Evolutionary conservation across 305 asterid species (phyloP).

Genomic region (Rubia peregrina): DNA sequence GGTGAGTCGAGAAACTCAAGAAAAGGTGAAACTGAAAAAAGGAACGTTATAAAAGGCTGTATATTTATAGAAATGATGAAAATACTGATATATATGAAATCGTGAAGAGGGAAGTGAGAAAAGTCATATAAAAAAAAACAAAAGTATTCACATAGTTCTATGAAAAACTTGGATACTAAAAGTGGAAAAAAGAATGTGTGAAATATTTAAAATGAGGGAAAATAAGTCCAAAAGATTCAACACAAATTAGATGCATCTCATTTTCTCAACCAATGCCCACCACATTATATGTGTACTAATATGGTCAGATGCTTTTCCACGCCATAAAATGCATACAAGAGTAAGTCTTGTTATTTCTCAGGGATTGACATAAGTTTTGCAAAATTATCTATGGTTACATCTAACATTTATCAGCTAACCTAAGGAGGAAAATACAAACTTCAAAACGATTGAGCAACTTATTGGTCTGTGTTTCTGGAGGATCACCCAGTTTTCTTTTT

Average conservation of each 20-base stretch:
- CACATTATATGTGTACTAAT: not conserved
- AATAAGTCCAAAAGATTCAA: not conserved
- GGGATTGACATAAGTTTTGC: not conserved
- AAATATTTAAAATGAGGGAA: not conserved
- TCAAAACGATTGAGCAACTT: not conserved
- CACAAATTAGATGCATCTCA: not conserved
- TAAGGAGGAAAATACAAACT: not conserved
- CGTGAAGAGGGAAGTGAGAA: no score
- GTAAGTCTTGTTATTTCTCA: not conserved
- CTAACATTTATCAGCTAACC: not conserved
- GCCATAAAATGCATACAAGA: not conserved
- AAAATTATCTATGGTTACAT: not conserved
- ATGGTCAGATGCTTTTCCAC: not conserved
- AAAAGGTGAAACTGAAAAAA: not conserved
- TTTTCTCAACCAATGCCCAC: not conserved
- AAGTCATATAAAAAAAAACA: not conserved
- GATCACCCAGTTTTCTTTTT: slow-evolving; percentile 1
- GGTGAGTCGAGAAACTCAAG: not conserved
- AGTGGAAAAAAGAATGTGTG: not conserved
- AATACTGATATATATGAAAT: no score
- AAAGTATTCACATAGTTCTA: no score
- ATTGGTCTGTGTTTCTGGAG: not conserved
- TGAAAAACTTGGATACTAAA: no score
- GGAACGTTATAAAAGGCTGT: not conserved
- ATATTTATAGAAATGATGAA: not conserved